phyloP scores from a whole-genome alignment of 495 filamentous ascomycete genomes.

The Pyrenula massariospora region DNA sequence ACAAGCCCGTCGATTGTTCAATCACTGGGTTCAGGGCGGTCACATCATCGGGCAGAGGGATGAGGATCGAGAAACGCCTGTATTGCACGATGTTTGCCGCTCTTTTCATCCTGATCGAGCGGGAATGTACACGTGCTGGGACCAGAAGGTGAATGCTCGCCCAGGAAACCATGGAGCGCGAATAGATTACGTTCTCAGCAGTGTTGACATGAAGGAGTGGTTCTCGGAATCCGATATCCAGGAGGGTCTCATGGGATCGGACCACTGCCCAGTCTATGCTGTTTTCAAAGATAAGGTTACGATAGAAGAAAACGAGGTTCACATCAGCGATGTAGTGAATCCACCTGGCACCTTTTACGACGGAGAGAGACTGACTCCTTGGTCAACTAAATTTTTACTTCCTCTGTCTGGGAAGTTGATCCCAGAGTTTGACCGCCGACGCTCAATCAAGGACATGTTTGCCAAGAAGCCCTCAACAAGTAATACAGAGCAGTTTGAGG shows the following conservation, averaged over 20 bases:
- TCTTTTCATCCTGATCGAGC: constrained; percentile 64
- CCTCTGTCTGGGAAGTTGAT: constrained; percentile 73
- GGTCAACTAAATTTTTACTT: constrained; percentile 50
- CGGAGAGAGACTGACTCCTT: constrained; percentile 57
- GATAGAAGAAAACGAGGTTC: constrained; percentile 31
- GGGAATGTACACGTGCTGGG: constrained; percentile 97
- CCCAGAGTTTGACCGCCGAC: constrained; percentile 74
- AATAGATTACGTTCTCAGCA: constrained; percentile 90
- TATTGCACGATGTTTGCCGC: constrained; percentile 79
- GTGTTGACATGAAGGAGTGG: constrained; percentile 69
- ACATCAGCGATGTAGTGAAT: constrained; percentile 70
- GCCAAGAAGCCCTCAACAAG: constrained; percentile 34
- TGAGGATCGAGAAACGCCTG: constrained; percentile 56
- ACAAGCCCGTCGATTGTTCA: constrained; percentile 71
- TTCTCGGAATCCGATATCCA: constrained; percentile 85
- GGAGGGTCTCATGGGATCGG: constrained; percentile 88
- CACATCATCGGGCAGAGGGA: constrained; percentile 60
- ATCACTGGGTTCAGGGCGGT: constrained; percentile 67
- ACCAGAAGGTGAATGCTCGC: constrained; percentile 72
- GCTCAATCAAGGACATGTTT: constrained; percentile 92
- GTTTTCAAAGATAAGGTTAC: constrained; percentile 53
- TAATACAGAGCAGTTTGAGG: not conserved
- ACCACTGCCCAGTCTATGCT: constrained; percentile 91
- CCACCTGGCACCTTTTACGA: constrained; percentile 61
- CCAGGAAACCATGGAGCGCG: constrained; percentile 85